Evolutionary conservation across 768 basidiomycete genomes (phyloP).

Genomic region (Mycena chlorophos): DNA sequence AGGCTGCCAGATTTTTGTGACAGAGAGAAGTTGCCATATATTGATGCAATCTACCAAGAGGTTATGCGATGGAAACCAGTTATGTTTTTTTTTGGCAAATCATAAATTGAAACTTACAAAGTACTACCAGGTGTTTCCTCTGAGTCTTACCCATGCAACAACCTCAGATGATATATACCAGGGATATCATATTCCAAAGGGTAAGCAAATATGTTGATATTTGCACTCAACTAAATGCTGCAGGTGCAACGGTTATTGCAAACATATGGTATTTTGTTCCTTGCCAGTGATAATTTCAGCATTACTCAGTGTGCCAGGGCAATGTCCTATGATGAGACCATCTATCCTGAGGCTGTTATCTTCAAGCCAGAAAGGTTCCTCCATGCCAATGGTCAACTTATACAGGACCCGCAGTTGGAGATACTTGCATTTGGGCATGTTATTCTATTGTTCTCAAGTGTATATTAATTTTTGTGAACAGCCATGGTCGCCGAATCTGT

Average conservation of each 20-base stretch:
- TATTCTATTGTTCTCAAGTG: too few relatives aligned
- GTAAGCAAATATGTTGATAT: too few relatives aligned
- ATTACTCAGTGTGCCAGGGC: conserved; percentile 7
- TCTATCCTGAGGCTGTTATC: conserved; percentile 29
- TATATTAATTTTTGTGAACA: not conserved
- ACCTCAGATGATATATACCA: too few relatives aligned
- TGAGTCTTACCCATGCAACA: too few relatives aligned
- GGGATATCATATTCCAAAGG: too few relatives aligned
- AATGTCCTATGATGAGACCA: conserved; percentile 29
- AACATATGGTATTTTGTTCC: conserved; percentile 35
- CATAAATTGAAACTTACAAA: too few relatives aligned
- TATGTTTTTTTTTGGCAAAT: too few relatives aligned
- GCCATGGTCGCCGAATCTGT: conserved; percentile 17
- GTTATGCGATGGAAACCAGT: conserved; percentile 19
- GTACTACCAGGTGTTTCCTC: too few relatives aligned
- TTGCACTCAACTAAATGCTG: not conserved
- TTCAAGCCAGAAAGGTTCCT: conserved; percentile 33
- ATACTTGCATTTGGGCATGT: conserved; percentile 16
- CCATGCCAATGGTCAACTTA: conserved; percentile 15
- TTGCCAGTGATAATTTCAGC: not conserved
- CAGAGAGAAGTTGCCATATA: conserved; percentile 15
- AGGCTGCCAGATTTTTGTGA: conserved; percentile 33
- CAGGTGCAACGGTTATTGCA: conserved; percentile 27
- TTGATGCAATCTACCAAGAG: conserved; percentile 20
- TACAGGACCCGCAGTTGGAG: conserved; percentile 4